A percentile compares a stretch with the other conserved stretches of the same genome.
These are phyloP conservation scores for Penicillium sp. DNA, from an alignment of 2,329 filamentous ascomycete genomes.

Conservation along the genomic window DNA sequence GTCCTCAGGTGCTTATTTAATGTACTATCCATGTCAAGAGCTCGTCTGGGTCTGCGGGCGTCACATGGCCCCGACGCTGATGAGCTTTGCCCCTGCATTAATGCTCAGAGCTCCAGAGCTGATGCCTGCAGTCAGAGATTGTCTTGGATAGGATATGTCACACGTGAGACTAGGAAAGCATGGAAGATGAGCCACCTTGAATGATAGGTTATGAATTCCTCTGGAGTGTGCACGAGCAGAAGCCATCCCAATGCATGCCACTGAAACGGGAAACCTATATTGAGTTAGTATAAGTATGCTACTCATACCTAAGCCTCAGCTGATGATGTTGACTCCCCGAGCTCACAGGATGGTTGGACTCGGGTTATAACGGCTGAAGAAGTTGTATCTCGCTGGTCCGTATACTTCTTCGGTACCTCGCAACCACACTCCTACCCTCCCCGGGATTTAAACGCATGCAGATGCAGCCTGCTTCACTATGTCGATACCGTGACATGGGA, in stretches of 20 bases:
- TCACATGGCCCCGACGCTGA: neutral
- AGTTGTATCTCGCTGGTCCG: neutral
- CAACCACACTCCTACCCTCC: neutral
- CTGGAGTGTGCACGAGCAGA: neutral
- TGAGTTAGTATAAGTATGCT: neutral
- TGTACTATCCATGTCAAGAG: neutral
- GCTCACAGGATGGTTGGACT: neutral
- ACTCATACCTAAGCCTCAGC: neutral
- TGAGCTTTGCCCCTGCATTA: conserved; percentile 4
- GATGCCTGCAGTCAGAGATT: neutral
- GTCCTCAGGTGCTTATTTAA: neutral
- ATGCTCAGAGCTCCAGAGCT: neutral
- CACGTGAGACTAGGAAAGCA: neutral
- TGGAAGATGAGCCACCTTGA: neutral
- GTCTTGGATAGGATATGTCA: neutral
- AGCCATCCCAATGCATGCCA: neutral
- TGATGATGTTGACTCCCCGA: neutral
- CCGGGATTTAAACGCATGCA: neutral
- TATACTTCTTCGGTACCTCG: neutral
- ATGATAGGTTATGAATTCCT: conserved; percentile 1
- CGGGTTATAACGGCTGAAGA: neutral
- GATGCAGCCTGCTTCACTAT: neutral
- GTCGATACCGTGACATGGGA: neutral
- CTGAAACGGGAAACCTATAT: neutral
- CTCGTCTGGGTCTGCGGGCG: neutral